Conservation (phyloP, 1,139 yeast genomes). For the Nakaseomyces bracarensis region DNA sequence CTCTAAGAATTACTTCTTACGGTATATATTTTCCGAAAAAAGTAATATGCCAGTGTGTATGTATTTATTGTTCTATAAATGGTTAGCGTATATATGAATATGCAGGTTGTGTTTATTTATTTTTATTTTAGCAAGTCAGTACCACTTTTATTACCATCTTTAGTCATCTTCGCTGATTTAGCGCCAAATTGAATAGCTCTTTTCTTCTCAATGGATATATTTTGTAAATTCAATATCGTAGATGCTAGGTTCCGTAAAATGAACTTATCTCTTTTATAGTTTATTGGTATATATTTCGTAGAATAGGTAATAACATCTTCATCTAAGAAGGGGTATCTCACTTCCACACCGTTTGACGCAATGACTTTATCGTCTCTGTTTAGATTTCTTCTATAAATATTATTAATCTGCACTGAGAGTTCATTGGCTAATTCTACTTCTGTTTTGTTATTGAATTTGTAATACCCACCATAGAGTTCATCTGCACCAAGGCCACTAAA, state of each 20-base stretch:
- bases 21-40: too few relatives aligned
- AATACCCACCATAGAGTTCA: conserved; percentile 89
- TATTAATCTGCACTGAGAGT: conserved; percentile 57
- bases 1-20: neutral
- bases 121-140: conserved; percentile 28
- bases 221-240: conserved; percentile 38
- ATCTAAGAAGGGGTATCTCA: conserved; percentile 82
- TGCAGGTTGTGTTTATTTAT: too few relatives aligned
- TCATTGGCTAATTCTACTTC: conserved; percentile 41
- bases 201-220: conserved; percentile 69
- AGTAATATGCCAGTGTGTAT: too few relatives aligned
- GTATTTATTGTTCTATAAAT: too few relatives aligned
- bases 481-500: conserved; percentile 97
- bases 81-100: too few relatives aligned
- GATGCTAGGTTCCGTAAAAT: conserved; percentile 57
- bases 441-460: conserved; percentile 33
- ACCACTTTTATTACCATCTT: conserved; percentile 34
- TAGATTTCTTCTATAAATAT: conserved; percentile 69
- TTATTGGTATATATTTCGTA: conserved; percentile 41
- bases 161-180: conserved; percentile 75
- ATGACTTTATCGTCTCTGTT: conserved; percentile 90
- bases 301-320: conserved; percentile 50
- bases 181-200: conserved; percentile 97
- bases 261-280: conserved; percentile 52
- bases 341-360: conserved; percentile 80